phyloP scores from a whole-genome alignment of 179 eudicot genomes.

The Vitellaria paradoxa region DNA sequence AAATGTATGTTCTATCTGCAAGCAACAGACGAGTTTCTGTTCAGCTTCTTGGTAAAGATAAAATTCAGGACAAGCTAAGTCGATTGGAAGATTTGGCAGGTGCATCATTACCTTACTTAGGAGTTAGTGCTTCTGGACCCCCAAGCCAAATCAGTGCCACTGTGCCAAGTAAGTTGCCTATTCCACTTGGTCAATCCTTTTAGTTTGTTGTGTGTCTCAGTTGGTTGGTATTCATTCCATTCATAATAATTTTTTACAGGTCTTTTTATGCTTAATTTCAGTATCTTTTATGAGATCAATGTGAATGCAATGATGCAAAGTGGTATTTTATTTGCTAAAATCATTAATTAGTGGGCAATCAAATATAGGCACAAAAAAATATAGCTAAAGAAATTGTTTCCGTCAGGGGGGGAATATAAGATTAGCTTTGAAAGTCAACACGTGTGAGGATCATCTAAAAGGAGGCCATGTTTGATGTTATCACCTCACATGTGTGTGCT shows the following conservation, averaged over 20 bases:
- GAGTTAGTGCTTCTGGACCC: conserved; percentile 71
- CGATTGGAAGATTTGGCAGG: conserved; percentile 64
- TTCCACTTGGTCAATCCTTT: neutral
- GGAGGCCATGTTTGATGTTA: too few relatives aligned
- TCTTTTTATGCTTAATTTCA: neutral
- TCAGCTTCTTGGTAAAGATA: conserved; percentile 79
- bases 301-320: neutral
- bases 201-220: neutral
- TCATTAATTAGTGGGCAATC: neutral
- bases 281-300: neutral
- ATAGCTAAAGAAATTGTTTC: neutral
- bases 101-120: conserved; percentile 74
- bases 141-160: conserved; percentile 43
- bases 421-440: too few relatives aligned
- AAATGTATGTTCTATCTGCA: conserved; percentile 95
- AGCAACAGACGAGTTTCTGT: conserved; percentile 67
- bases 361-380: neutral
- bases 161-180: conserved; percentile 61
- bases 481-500: too few relatives aligned
- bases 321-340: neutral
- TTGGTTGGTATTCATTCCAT: neutral
- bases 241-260: neutral
- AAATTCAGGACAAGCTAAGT: conserved; percentile 73
- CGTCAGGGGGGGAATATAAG: too few relatives aligned
- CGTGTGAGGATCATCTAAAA: too few relatives aligned